Base-by-base conservation (phyloP, 1,139 yeast genomes). In the Debaryomyces udenii region DNA sequence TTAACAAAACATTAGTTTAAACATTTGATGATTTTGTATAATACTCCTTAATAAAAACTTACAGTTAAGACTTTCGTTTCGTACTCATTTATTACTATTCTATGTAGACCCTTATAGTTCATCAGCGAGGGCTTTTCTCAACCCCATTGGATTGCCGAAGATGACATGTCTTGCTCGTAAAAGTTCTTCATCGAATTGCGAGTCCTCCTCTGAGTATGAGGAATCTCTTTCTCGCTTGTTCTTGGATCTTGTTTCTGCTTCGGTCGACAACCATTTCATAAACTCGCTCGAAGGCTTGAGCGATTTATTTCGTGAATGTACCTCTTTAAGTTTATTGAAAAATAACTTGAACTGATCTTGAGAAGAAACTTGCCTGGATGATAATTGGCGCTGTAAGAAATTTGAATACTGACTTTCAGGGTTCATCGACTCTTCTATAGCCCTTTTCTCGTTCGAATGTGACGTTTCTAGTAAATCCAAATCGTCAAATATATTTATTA, bases 91-190 rank as follows among this genome's bases (percentile, higher is more conserved):
- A 16, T 20, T 23, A 26, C 22, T 18, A 20, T 15, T 24, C 32
- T 36, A 18, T 29, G 30, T 36, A 24, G 22, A 32, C n/a, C 3
- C 31, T 37, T 67, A 78, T 28, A 81, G 60, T 44, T 82, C 88
- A 56, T 80, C 85, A 9, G 66, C 67, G 44, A 68, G 52, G 35
- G 78, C 80, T 53, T 81, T 81, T 45, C 91, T 71, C 41, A 69
- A 61, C 0, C 86, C 96, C 56, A 78, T 70, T 9, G 88, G 89
- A 54, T 89, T 89, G 1, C 96, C 96, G 66, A 87, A 89, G 1
- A 85, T 80, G 24, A 65, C 59, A 57, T 87, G 93, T 51, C 96
- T 76, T 11, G 84, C 77, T 20, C 70, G 69, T n/a, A 81, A 56
- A 57, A 84, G 59, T 36, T 63, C 65, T 33, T 68, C 61, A 41